Evolutionary conservation across 2,329 filamentous ascomycete genomes (phyloP), one percentile per base, ranked within the genome.

Genomic region (Pestalotiopsis sp.): DNA sequence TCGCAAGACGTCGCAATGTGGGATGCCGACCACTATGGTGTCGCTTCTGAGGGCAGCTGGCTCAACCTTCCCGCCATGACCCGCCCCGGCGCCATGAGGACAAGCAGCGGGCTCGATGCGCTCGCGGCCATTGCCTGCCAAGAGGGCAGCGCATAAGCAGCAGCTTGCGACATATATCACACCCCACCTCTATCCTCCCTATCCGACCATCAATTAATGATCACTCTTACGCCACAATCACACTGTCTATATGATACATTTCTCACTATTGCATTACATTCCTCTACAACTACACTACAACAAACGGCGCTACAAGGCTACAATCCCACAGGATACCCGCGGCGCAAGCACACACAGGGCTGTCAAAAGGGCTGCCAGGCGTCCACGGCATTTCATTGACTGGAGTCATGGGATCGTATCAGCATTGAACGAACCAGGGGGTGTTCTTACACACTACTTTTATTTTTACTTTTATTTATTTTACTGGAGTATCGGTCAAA

Each of bases 41-140:
- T 77, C n/a, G 74, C 76, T 41, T 31, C 73, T 12, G 74, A 78
- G 9, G 77, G 80, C 68, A 75, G 81, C 55, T 86, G 84, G 85
- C 76, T 85, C 39, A 83, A 84, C 66, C 72, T 82, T 1, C 81
- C 84, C 67, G 77, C 86, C 13, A 79, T 84, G 71, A 80, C 76
- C 71, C 83, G 84, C n/a, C 85, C 85, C 3, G 77, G 75, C 13
- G 74, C 79, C 2, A 79, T 82, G 69, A 82, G 82, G n/a, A 85
- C 80, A 70, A 85, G 80, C 71, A 87, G 83, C 69, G 86, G 86
- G 23, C 81, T 89, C 4, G 86, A 88, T 70, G 83, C 86, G 7
- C 78, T 89, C 23, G 87, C 86, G 79, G 87, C 85, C 25, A 81
- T 87, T 14, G 86, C 85, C 27, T 86, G 84, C 70, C 84, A 87